These are phyloP conservation scores for Aquilaria yunnanensis DNA, from an alignment of 345 rosid genomes.

Conservation along the genomic window DNA sequence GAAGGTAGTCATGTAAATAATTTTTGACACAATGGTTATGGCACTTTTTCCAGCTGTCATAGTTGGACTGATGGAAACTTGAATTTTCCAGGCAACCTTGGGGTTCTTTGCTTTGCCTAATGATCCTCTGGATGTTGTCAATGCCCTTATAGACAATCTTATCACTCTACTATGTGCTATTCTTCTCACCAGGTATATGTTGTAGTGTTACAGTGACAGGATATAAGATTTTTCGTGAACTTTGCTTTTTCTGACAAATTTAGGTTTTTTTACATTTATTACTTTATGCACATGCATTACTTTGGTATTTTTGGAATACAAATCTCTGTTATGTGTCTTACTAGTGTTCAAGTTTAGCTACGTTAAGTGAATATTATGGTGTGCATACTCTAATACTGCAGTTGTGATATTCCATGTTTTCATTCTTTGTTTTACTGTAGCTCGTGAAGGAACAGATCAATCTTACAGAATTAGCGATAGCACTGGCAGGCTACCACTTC, in stretches of 20 bases:
- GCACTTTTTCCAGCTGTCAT: background rate
- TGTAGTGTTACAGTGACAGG: background rate
- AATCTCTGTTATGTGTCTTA: too few relatives aligned
- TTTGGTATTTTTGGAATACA: background rate
- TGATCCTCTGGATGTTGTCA: slow-evolving; percentile 82
- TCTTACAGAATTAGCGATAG: too few relatives aligned
- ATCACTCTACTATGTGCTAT: slow-evolving; percentile 92
- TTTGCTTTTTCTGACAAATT: background rate
- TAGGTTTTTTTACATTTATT: background rate
- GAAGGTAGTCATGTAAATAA: slow-evolving; percentile 49
- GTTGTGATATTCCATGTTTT: too few relatives aligned
- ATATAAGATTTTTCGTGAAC: background rate
- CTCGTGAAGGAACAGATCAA: too few relatives aligned
- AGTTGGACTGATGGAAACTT: background rate
- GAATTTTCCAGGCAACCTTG: slow-evolving; percentile 71
- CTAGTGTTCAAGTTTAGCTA: too few relatives aligned
- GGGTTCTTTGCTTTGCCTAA: slow-evolving; percentile 92
- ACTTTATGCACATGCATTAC: background rate
- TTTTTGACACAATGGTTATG: background rate
- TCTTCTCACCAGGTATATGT: slow-evolving; percentile 84
- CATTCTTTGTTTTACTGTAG: too few relatives aligned
- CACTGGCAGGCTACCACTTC: too few relatives aligned
- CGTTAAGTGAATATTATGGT: too few relatives aligned
- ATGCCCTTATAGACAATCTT: slow-evolving; percentile 85
- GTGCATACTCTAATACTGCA: too few relatives aligned